Evolutionary conservation across 805 yeast species (phyloP), one percentile per base, ranked within the genome.

Genomic region (Barnettozyma vustinii): DNA sequence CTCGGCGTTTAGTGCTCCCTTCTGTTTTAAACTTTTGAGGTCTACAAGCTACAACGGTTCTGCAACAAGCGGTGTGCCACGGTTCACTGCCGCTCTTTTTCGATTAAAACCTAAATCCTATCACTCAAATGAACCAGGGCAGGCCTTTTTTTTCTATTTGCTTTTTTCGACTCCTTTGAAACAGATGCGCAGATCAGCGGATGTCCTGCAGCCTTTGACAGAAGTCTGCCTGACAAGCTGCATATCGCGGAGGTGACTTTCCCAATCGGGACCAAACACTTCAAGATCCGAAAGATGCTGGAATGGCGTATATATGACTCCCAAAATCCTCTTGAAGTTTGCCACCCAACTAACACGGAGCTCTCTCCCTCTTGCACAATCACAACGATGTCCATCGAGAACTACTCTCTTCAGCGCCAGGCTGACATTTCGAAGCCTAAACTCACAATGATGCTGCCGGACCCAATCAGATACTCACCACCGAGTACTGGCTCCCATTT

Each of bases 381-480:
- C n/a, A 30, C 23, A 36, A 21, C 18, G 8, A 49, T 47, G 46
- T 46, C 52, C 25, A 36, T 44, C 19, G 51, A 48, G 20, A 40
- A 47, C 23, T 32, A 37, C 18, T 26, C 43, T 4, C 32, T 30
- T 6, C 37, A 43, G 20, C 26, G 42, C 15, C 52, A 52, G 15
- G 33, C 36, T 36, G 19, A 19, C 12, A 21, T 40, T 13, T 45
- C 50, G 20, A 53, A 49, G 32, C 56, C 56, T 20, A 50, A 50
- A 39, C 48, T 56, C 13, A 40, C 48, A 13, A 52, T 54, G 56
- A 49, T 54, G 53, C 49, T 55, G 2, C 61, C 61, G 13, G 56
- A 54, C 36, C 59, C 61, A 9, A n/a, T 52, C 12, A 50, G 54
- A 40, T 48, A 51, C 36, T 47, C 56, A 2, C 49, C 57, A 9